Evolutionary conservation across 257 asterid genomes (phyloP), one percentile per base, ranked within the genome.

Genomic region (Apocynum venetum): DNA sequence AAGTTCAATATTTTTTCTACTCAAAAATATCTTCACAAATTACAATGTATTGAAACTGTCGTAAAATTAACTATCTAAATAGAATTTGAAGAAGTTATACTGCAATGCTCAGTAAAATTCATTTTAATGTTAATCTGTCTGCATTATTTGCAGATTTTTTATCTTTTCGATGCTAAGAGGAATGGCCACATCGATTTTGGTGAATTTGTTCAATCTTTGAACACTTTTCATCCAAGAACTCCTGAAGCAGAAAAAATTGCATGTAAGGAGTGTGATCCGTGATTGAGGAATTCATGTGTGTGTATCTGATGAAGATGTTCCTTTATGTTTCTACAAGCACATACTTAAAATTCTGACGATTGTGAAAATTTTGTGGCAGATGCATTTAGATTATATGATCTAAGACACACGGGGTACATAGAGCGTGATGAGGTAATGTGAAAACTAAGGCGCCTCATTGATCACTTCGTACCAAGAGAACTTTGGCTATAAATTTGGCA

Each of bases 161-260:
- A 67, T 51, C 78, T 80, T 66, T 83, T 83, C 64, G 84, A 84
- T 71, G 76, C 68, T 31, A 80, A 84, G n/a, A 67, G 49, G 73
- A 84, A 71, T 10, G 87, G 87, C 2, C 74, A 46, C 6, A 78
- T 84, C 66, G 87, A 84, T 60, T 84, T 84, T 57, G 84, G 77
- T 63, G 87, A 84, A 51, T 78, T 84, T 49, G 72, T 80, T 9
- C 69, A 72, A 7, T 19, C 84, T 11, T 59, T 84, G 56, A 80
- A 76, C 69, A 52, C 77, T 52, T 84, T 80, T 70, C 87, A 84
- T 59, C 87, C 87, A 3, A 83, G 75, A 52, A 76, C 87, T 52
- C 74, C 84, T 36, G 78, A 53, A 70, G 77, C 84, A 44, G 84
- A 80, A 73, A 84, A 84, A 78, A 72, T 84, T 44, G 61, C 82